Conservation (phyloP, 176 grass and related monocot genomes). For the Tillandsia leiboldiana region DNA sequence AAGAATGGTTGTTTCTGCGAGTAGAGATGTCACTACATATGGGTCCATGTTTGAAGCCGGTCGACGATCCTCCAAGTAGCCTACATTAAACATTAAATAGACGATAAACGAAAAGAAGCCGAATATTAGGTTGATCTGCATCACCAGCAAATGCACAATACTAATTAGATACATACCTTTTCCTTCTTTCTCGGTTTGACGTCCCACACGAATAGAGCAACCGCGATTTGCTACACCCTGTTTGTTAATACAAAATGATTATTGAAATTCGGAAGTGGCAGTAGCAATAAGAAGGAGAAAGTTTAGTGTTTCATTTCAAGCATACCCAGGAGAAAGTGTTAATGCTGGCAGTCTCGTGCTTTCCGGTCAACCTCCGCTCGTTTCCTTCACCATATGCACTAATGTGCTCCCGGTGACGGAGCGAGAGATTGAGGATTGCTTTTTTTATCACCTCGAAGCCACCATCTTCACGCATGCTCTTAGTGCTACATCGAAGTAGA, state of each 20-base stretch:
- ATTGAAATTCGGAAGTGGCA: not conserved
- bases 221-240: constrained; percentile 98
- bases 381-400: constrained; percentile 98
- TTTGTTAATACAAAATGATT: constrained; percentile 10
- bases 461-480: constrained; percentile 84
- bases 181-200: constrained; percentile 78
- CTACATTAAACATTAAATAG: constrained; percentile 17
- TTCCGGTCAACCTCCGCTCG: constrained; percentile 79
- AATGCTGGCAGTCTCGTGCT: constrained; percentile 92
- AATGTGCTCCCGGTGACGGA: constrained; percentile 84
- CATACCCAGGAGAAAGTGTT: constrained; percentile 93
- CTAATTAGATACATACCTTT: constrained; percentile 50
- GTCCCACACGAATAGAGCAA: constrained; percentile 89
- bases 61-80: constrained; percentile 90
- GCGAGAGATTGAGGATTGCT: constrained; percentile 90
- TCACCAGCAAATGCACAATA: constrained; percentile 7
- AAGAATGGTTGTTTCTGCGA: constrained; percentile 75
- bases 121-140: constrained; percentile 2
- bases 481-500: constrained; percentile 51
- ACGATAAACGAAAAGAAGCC: not conserved
- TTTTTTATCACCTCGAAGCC: constrained; percentile 91
- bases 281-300: constrained; percentile 2
- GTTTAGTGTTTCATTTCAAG: not conserved
- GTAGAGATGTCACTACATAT: constrained; percentile 71
- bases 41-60: constrained; percentile 99